Percentiles rank a stretch among this genome's conserved stretches.
These are phyloP conservation scores for Chrysanthemum lavandulifolium DNA, from an alignment of 129 eudicot species.

Conservation along the genomic window DNA sequence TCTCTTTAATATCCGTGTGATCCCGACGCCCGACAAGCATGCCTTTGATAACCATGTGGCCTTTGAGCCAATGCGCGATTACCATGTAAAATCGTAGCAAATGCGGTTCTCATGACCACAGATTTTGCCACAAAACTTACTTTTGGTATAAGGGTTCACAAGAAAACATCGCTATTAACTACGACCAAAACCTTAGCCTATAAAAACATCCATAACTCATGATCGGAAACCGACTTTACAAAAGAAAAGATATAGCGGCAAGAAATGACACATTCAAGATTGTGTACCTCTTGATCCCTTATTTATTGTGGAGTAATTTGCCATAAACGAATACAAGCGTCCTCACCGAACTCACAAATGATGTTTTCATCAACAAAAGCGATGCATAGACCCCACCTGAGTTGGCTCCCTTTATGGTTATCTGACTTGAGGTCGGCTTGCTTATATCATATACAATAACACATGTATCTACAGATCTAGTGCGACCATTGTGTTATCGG, in stretches of 20 bases:
- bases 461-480: slow-evolving; percentile 90
- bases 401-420: slow-evolving; percentile 86
- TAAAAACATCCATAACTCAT: slow-evolving; percentile 10
- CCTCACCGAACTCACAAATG: slow-evolving; percentile 91
- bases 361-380: slow-evolving; percentile 64
- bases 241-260: slow-evolving; percentile 15
- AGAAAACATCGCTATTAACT: slow-evolving; percentile 31
- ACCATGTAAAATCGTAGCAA: slow-evolving; percentile 6
- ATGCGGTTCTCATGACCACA: background rate
- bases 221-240: slow-evolving; percentile 28
- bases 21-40: too few relatives aligned
- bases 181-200: slow-evolving; percentile 10
- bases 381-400: slow-evolving; percentile 93
- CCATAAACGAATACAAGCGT: slow-evolving; percentile 89
- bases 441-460: slow-evolving; percentile 74
- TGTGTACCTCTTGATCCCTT: slow-evolving; percentile 13
- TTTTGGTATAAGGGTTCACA: background rate
- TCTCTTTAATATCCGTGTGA: too few relatives aligned
- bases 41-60: too few relatives aligned
- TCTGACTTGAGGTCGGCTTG: slow-evolving; percentile 78
- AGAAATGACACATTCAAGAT: slow-evolving; percentile 16
- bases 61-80: slow-evolving; percentile 11
- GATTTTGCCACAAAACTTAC: background rate
- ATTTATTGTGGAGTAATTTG: slow-evolving; percentile 48
- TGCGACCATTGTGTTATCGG: slow-evolving; percentile 90